A percentile compares a stretch with the other conserved stretches of the same genome.
These are phyloP conservation scores for Aspergillus japonicus DNA, from an alignment of 2,329 filamentous ascomycete genomes.

Conservation along the genomic window DNA sequence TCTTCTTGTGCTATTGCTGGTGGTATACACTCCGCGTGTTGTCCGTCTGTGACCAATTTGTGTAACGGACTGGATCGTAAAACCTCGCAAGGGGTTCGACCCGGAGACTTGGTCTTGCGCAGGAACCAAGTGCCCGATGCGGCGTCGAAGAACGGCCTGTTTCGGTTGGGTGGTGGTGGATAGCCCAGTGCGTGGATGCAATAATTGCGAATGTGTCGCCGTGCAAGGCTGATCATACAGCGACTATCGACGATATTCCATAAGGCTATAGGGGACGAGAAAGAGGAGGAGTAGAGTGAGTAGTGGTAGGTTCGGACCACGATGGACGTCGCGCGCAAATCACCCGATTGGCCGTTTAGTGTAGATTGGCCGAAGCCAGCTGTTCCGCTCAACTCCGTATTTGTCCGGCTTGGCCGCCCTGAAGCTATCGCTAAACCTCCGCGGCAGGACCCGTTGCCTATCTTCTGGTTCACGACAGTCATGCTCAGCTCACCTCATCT, in stretches of 20 bases:
- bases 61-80: neutral
- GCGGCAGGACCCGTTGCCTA: neutral
- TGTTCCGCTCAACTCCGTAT: constrained; percentile 1
- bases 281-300: neutral
- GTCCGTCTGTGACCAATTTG: neutral
- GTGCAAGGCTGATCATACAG: too few relatives aligned
- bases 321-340: constrained; percentile 1
- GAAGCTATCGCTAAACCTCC: neutral
- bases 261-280: too few relatives aligned
- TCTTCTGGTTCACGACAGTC: too few relatives aligned
- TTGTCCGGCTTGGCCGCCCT: constrained; percentile 4
- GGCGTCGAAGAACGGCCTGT: too few relatives aligned
- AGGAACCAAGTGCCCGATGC: too few relatives aligned
- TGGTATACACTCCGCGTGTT: neutral
- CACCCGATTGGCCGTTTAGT: constrained; percentile 2
- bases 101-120: too few relatives aligned
- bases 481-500: constrained; percentile 12
- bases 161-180: too few relatives aligned
- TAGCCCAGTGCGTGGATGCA: too few relatives aligned
- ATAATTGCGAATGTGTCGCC: too few relatives aligned
- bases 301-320: neutral
- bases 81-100: neutral
- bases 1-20: neutral
- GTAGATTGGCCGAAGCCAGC: neutral
- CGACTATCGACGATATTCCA: too few relatives aligned